A percentile compares a stretch with the other conserved stretches of the same genome.
Evolutionary conservation across 177 flowering plant species (phyloP).

Genomic region (Telopea speciosissima): DNA sequence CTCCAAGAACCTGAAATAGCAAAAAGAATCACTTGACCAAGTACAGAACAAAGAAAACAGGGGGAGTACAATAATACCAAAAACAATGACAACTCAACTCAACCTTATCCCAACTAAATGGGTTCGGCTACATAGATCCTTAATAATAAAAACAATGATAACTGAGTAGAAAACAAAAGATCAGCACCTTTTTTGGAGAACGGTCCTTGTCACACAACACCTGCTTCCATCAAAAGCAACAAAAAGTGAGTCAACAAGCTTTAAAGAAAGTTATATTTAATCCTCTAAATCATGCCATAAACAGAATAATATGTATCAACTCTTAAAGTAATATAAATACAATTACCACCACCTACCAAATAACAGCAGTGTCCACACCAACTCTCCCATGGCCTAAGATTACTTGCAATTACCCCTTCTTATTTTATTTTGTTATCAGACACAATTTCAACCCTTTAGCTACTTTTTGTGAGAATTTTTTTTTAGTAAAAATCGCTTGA

Average conservation of each 20-base stretch:
- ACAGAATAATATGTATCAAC: too few species aligned
- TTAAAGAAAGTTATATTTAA: too few species aligned
- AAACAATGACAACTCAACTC: not conserved
- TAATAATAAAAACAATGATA: not conserved
- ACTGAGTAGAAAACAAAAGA: not conserved
- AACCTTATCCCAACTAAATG: too few species aligned
- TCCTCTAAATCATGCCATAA: too few species aligned
- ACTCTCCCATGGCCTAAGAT: too few species aligned
- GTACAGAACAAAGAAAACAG: not conserved
- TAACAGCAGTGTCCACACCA: not conserved
- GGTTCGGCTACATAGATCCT: too few species aligned
- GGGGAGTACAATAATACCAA: not conserved
- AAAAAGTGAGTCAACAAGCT: not conserved
- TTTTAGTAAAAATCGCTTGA: not conserved
- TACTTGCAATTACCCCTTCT: not conserved
- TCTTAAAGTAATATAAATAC: too few species aligned
- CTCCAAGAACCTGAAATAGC: conserved; percentile 51
- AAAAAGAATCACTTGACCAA: not conserved
- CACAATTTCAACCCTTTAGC: conserved; percentile 28
- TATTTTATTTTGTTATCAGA: not conserved
- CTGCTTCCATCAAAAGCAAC: conserved; percentile 37
- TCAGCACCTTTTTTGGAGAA: conserved; percentile 53
- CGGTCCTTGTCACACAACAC: conserved; percentile 78
- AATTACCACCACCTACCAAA: too few species aligned
- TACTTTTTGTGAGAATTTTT: too few species aligned